Conservation (phyloP, 768 basidiomycete genomes). For the Gloeopeniophorella convolvens region DNA sequence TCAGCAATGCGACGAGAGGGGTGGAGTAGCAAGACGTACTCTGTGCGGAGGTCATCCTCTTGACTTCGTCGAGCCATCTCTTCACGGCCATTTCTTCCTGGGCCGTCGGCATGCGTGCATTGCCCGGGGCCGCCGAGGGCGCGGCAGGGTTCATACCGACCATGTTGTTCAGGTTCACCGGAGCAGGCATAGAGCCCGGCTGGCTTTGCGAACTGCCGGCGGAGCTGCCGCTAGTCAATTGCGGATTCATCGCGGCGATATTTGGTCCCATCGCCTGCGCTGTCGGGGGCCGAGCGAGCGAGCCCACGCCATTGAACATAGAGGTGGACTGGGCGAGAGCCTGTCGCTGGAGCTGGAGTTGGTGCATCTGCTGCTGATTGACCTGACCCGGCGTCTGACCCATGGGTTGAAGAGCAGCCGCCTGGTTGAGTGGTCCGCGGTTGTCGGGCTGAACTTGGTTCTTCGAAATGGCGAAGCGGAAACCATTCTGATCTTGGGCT, state of each 20-base stretch:
- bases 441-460: conserved; percentile 2
- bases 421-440: conserved; percentile 8
- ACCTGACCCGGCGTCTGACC: conserved; percentile 1
- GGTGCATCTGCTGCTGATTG: neutral
- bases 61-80: conserved; percentile 10
- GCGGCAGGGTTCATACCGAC: neutral
- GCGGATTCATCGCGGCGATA: neutral
- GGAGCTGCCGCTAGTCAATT: neutral
- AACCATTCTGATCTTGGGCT: conserved; percentile 15
- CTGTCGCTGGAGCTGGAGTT: conserved; percentile 3
- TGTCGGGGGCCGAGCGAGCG: neutral
- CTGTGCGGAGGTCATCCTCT: neutral
- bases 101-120: neutral
- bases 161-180: conserved; percentile 1
- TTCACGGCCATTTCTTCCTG: neutral
- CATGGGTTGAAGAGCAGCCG: neutral
- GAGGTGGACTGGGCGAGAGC: neutral
- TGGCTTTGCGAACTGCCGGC: conserved; percentile 2
- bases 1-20: neutral
- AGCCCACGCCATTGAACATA: neutral
- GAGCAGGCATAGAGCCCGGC: conserved; percentile 1
- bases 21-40: neutral
- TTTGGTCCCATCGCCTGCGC: conserved; percentile 4
- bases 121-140: too few species aligned
- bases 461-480: conserved; percentile 11